Evolutionary conservation across 2,329 filamentous ascomycete species (phyloP).

Genomic region (Colletotrichum nymphaeae): DNA sequence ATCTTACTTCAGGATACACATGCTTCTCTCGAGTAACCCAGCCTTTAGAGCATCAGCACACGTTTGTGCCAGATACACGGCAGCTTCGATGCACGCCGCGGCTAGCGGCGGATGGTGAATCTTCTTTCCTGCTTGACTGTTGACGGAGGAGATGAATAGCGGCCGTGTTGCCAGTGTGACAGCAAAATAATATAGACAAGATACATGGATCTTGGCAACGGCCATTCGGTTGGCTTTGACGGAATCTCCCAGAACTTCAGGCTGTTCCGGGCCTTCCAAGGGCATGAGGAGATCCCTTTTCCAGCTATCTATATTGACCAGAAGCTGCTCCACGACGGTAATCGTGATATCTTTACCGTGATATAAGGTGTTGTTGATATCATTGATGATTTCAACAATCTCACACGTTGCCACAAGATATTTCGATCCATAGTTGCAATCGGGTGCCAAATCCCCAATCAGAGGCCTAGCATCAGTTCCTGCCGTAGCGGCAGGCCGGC

Average conservation of each 20-base stretch:
- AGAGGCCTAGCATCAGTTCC: neutral
- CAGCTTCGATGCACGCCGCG: neutral
- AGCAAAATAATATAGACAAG: slow-evolving; percentile 69
- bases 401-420: neutral
- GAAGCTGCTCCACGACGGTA: neutral
- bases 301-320: neutral
- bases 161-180: slow-evolving; percentile 65
- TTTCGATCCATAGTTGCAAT: neutral
- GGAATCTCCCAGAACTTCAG: neutral
- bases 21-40: neutral
- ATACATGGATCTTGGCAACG: slow-evolving; percentile 64
- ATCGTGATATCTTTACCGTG: neutral
- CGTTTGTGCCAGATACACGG: neutral
- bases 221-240: slow-evolving; percentile 40
- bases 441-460: neutral
- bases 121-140: neutral
- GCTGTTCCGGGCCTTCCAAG: neutral
- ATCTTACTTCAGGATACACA: neutral
- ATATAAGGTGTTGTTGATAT: neutral
- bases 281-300: neutral
- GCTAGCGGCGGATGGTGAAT: neutral
- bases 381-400: neutral
- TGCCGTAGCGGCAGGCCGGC: slow-evolving; percentile 47
- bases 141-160: neutral
- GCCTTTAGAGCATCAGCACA: neutral